These are phyloP conservation scores for Anacardium occidentale DNA, from an alignment of 345 rosid species.

Conservation along the genomic window DNA sequence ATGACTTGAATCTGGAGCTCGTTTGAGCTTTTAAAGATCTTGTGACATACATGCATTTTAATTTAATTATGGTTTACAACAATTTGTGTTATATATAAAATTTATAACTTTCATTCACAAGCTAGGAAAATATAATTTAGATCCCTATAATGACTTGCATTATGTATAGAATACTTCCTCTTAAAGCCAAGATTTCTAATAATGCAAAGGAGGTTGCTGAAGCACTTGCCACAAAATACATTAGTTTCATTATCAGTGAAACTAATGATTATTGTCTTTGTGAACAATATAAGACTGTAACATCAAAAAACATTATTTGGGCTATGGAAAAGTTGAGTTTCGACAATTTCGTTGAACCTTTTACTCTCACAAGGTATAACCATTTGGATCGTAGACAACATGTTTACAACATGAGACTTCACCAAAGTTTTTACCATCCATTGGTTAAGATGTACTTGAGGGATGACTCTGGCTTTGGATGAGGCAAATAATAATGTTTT, in stretches of 20 bases:
- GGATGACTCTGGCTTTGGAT: not conserved
- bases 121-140: no score
- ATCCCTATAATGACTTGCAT: constrained; percentile 67
- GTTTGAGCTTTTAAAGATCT: no score
- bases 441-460: constrained; percentile 5
- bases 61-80: no score
- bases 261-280: constrained; percentile 70
- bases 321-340: constrained; percentile 70
- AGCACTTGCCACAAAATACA: constrained; percentile 71
- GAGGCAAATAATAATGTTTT: not conserved
- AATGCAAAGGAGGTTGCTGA: constrained; percentile 70
- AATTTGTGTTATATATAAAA: no score
- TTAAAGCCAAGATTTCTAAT: constrained; percentile 70
- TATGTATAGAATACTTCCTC: constrained; percentile 57
- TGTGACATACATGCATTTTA: no score
- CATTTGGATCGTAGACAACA: constrained; percentile 4
- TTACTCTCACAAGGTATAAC: constrained; percentile 20
- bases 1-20: no score
- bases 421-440: constrained; percentile 15
- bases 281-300: constrained; percentile 69
- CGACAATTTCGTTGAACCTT: constrained; percentile 52
- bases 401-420: constrained; percentile 10
- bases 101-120: no score
- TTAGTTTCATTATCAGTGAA: constrained; percentile 69
- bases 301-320: constrained; percentile 63